phyloP scores from a whole-genome alignment of 805 yeast genomes.

The Hagleromyces aurorensis region DNA sequence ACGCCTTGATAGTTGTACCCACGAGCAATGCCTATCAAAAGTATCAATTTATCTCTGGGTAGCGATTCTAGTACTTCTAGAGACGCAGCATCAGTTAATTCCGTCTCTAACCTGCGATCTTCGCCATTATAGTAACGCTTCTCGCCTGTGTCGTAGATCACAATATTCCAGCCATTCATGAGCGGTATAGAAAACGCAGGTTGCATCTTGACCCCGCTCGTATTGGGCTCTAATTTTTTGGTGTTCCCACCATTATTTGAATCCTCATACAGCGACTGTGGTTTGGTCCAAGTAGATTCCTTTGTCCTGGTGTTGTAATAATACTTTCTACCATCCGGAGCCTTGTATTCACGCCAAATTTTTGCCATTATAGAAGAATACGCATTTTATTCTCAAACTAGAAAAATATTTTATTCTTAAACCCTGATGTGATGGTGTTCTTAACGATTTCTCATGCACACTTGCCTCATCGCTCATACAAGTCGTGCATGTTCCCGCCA shows the following conservation, averaged over 20 bases:
- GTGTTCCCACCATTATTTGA: constrained; percentile 1
- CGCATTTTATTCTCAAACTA: neutral
- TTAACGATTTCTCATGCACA: too few relatives aligned
- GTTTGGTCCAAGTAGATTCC: constrained; percentile 34
- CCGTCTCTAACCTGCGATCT: constrained; percentile 31
- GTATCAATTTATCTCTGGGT: constrained; percentile 23
- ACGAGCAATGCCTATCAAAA: constrained; percentile 21
- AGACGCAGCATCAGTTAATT: constrained; percentile 29
- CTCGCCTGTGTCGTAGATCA: constrained; percentile 36
- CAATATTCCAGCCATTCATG: constrained; percentile 35
- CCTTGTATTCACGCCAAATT: constrained; percentile 33
- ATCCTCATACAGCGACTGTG: constrained; percentile 14
- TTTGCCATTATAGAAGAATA: constrained; percentile 13
- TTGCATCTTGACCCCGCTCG: constrained; percentile 4
- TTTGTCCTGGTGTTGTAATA: constrained; percentile 34
- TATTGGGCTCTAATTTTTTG: constrained; percentile 5
- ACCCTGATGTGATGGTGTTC: too few relatives aligned
- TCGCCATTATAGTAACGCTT: constrained; percentile 34
- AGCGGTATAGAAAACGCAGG: constrained; percentile 16
- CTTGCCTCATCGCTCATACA: too few relatives aligned
- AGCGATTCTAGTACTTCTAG: constrained; percentile 19
- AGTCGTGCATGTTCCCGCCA: too few relatives aligned
- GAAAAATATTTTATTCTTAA: too few relatives aligned
- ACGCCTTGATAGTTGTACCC: constrained; percentile 12
- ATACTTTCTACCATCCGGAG: constrained; percentile 33